Evolutionary conservation across 805 yeast genomes (phyloP), one percentile per base, ranked within the genome.

Genomic region (Ogataea allantospora): DNA sequence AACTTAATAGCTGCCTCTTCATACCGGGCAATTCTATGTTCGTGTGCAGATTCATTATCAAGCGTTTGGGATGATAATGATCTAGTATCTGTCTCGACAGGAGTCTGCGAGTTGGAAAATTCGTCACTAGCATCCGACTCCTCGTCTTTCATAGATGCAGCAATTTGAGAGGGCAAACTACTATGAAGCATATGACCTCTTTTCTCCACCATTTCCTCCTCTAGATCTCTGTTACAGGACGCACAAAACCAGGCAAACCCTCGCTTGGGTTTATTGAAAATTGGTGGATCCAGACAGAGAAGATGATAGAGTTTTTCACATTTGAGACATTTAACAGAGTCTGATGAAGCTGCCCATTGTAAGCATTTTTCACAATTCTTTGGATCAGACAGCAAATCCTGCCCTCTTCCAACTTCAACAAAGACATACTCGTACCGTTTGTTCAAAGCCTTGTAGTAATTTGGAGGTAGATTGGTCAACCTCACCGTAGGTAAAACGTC

Each of bases 181-280:
- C 59, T 53, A 11, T 57, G 56, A 15, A 63, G 43, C 60, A 62
- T 49, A 12, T 58, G 42, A 14, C 70, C 70, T 37, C 67, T 56
- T 28, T 58, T 60, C 30, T 54, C 65, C 19, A 47, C 47, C 43
- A 68, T 36, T 43, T 64, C 63, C n/a, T 62, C 58, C 43, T 79
- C 83, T 35, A 74, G 72, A 21, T 66, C 71, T 48, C 77, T 74
- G n/a, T 81, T 70, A 63, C 97, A 88, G 5, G 66, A 57, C 19
- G 86, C 89, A 66, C 97, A 88, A 17, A 87, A 74, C 96, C 96
- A 89, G 7, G 88, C 85, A 55, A 87, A 84, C 1, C 95, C 96
- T 40, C 95, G 66, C 29, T 85, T 80, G 1, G 96, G 96, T 53
- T 85, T 85, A 46, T 76, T 75, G 35, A 75, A 57, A 26, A 88